Percentiles rank a stretch among this genome's conserved stretches.
Conservation (phyloP, 1,284 basidiomycete genomes). For the Cutaneotrichosporon mucoides region DNA sequence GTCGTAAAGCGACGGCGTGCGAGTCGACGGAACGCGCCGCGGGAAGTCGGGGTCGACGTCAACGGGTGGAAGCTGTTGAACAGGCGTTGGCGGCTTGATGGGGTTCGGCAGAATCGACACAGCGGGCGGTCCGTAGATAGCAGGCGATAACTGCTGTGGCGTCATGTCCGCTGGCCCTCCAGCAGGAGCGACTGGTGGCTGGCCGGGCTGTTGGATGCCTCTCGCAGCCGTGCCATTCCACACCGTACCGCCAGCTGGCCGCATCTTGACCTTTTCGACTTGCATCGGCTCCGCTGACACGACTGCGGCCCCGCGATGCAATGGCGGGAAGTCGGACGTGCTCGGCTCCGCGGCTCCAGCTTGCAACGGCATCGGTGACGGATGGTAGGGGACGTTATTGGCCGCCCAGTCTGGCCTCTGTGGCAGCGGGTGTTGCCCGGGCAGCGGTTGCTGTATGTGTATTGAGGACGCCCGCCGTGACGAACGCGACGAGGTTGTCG, state of each 20-base stretch:
- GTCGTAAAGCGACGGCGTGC: conserved; percentile 31
- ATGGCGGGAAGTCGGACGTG: conserved; percentile 37
- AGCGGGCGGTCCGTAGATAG: not conserved
- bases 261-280: conserved; percentile 36
- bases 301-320: conserved; percentile 19
- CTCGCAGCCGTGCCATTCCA: conserved; percentile 31
- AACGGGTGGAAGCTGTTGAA: not conserved
- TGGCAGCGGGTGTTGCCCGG: conserved; percentile 42
- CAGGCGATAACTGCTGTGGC: conserved; percentile 4
- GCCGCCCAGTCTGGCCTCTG: conserved; percentile 45
- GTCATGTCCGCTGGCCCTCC: not conserved
- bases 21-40: conserved; percentile 21
- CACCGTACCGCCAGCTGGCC: conserved; percentile 20
- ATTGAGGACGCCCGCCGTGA: conserved; percentile 36
- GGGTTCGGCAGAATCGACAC: conserved; percentile 14
- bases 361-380: conserved; percentile 27
- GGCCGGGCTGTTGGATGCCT: conserved; percentile 4
- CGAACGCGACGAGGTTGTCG: conserved; percentile 43
- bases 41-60: conserved; percentile 38
- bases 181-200: not conserved
- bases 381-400: conserved; percentile 45
- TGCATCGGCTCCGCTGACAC: conserved; percentile 45
- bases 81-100: not conserved
- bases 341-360: conserved; percentile 15
- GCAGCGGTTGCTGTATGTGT: conserved; percentile 28